A percentile compares a stretch with the other conserved stretches of the same genome.
Conservation (phyloP, 164 flowering plant genomes). For the Echeveria elegans region DNA sequence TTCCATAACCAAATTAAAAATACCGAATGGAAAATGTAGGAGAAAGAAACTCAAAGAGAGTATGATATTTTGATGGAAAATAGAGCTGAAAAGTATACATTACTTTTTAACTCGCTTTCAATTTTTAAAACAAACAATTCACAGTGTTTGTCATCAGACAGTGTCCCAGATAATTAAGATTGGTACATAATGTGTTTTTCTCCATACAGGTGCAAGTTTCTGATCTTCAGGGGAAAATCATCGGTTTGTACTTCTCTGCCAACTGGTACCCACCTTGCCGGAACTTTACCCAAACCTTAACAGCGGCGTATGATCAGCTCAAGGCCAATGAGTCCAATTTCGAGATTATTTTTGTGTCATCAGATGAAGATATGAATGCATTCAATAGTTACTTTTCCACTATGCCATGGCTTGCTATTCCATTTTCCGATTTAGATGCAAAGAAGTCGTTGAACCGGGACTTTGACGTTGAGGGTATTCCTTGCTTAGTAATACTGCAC, state of each 20-base stretch:
- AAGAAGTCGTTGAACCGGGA: conserved; percentile 34
- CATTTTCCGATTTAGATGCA: conserved; percentile 47
- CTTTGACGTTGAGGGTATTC: conserved; percentile 49
- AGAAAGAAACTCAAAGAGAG: too few species aligned
- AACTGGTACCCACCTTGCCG: conserved; percentile 55
- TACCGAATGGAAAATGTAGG: too few species aligned
- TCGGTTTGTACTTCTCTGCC: conserved; percentile 64
- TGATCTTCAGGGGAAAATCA: conserved; percentile 40
- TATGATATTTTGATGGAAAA: too few species aligned
- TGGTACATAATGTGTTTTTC: not conserved
- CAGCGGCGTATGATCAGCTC: conserved; percentile 30
- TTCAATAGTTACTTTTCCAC: conserved; percentile 30
- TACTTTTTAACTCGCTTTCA: too few species aligned
- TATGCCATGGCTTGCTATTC: conserved; percentile 71
- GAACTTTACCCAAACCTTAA: conserved; percentile 29
- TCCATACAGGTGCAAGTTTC: conserved; percentile 39
- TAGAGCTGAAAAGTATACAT: too few species aligned
- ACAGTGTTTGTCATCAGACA: too few species aligned
- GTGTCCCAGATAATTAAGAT: not conserved
- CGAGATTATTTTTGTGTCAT: conserved; percentile 56
- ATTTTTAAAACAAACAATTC: too few species aligned
- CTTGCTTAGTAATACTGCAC: conserved; percentile 46
- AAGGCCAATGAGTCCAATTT: conserved; percentile 21
- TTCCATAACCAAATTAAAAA: too few species aligned
- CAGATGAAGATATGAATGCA: conserved; percentile 46